Conservation (phyloP, 2,329 filamentous ascomycete genomes). For the Alternaria longipes region DNA sequence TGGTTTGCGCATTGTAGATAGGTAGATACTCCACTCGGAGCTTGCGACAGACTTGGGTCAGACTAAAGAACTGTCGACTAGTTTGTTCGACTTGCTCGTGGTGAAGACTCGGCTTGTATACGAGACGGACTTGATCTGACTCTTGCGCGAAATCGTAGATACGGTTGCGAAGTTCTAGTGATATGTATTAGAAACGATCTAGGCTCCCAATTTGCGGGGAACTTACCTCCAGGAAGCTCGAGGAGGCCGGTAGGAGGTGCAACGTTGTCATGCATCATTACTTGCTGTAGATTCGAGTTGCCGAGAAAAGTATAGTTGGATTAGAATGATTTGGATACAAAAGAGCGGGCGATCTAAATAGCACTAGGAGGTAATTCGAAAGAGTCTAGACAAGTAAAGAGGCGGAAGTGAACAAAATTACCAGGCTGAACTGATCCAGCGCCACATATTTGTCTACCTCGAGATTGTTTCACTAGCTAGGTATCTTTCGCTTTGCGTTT, state of each 20-base stretch:
- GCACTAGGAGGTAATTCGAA: not conserved
- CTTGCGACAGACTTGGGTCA: not conserved
- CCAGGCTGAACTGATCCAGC: not conserved
- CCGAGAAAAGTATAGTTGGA: rapidly evolving
- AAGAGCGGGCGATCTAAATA: too few species aligned
- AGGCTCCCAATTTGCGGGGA: not conserved
- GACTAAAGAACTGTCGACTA: not conserved
- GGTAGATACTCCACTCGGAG: not conserved
- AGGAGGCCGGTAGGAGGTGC: not conserved
- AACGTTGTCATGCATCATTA: not conserved
- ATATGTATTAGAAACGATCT: not conserved
- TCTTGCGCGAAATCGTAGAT: not conserved
- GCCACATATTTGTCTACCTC: not conserved
- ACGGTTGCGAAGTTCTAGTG: not conserved
- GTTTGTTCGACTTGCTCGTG: not conserved
- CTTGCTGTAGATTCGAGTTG: not conserved
- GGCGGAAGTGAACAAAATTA: not conserved
- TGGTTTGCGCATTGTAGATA: not conserved
- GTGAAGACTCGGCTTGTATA: not conserved
- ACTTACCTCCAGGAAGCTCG: not conserved
- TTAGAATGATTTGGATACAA: not conserved
- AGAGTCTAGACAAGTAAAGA: not conserved
- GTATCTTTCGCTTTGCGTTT: not conserved
- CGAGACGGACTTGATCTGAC: not conserved
- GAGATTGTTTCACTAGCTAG: not conserved